Evolutionary conservation across 805 yeast genomes (phyloP), one percentile per base, ranked within the genome.

Genomic region (Clavispora santaluciae): DNA sequence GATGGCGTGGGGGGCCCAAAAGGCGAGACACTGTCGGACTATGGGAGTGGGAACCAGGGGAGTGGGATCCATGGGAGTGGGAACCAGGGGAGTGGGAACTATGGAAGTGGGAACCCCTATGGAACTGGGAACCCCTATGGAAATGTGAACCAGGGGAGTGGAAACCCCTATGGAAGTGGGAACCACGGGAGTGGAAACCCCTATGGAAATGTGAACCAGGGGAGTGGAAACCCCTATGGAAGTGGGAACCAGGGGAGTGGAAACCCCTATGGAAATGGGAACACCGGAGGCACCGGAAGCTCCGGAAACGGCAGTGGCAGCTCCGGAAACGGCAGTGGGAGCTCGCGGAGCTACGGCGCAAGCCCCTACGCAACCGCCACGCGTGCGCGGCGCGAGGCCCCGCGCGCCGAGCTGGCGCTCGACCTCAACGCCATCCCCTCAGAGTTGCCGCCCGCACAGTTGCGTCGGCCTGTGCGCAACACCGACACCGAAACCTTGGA

Each of bases 401-500:
- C 43, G 9, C 53, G 45, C 40, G 71, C 63, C 40, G 60, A 54
- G 22, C 69, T 65, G 41, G 53, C 65, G 22, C 57, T 66, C 28
- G 73, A 67, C 42, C 53, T 68, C 42, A 68, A 69, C 48, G 63
- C 59, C 12, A 57, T 67, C 25, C 72, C 73, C 3, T 50, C 67
- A 4, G 55, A 57, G 43, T 54, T 51, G 28, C 55, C 58, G 49
- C 53, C 56, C 15, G 46, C 47, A 9, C 47, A 54, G 18, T 39
- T 42, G 39, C 51, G 41, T 15, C 57, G 50, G 33, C 60, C 64
- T 6, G 53, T 54, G 8, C 39, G 20, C 21, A 46, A 30, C 10
- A 42, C 38, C 29, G 60, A 60, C 20, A 51, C 53, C 15, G 60
- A 56, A 15, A 50, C 59, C 3, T 35, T 64, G 10, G 72, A 68